phyloP scores from a whole-genome alignment of 2,329 filamentous ascomycete species.

The Aureobasidium sp. region DNA sequence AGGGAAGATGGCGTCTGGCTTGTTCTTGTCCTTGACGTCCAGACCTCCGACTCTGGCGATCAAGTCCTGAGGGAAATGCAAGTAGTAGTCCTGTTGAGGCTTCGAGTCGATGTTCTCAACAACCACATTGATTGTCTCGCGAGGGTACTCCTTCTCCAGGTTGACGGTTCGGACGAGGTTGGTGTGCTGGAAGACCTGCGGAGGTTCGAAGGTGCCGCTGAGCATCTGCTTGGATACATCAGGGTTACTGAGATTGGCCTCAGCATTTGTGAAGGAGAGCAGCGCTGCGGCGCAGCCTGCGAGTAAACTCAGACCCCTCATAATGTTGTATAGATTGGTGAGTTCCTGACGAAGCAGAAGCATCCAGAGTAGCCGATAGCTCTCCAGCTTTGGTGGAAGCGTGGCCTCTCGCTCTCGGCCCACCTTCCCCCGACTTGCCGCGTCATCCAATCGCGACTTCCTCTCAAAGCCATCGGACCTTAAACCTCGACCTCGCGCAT shows the following conservation, averaged over 20 bases:
- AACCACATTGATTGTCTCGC: constrained; percentile 88
- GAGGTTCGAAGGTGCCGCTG: constrained; percentile 61
- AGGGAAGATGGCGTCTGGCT: constrained; percentile 57
- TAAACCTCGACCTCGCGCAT: neutral
- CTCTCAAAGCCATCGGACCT: neutral
- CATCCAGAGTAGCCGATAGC: neutral
- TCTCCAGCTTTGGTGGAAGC: constrained; percentile 14
- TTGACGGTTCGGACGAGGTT: constrained; percentile 89
- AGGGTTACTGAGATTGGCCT: constrained; percentile 54
- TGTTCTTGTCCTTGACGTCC: constrained; percentile 90
- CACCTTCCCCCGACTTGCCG: constrained; percentile 15
- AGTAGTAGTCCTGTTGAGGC: constrained; percentile 81
- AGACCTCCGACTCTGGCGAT: constrained; percentile 74
- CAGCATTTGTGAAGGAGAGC: constrained; percentile 49
- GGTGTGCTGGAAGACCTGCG: constrained; percentile 86
- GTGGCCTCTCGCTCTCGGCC: constrained; percentile 17
- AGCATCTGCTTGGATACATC: constrained; percentile 45
- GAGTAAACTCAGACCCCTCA: constrained; percentile 33
- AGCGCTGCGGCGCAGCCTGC: constrained; percentile 46
- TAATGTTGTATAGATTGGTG: constrained; percentile 21
- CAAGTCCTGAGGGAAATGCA: constrained; percentile 73
- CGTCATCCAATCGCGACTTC: constrained; percentile 11
- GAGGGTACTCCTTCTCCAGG: constrained; percentile 83
- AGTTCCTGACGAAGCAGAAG: neutral
- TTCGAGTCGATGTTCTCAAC: constrained; percentile 77